phyloP scores from a whole-genome alignment of 768 basidiomycete genomes.

The Mycena albidolilacea region DNA sequence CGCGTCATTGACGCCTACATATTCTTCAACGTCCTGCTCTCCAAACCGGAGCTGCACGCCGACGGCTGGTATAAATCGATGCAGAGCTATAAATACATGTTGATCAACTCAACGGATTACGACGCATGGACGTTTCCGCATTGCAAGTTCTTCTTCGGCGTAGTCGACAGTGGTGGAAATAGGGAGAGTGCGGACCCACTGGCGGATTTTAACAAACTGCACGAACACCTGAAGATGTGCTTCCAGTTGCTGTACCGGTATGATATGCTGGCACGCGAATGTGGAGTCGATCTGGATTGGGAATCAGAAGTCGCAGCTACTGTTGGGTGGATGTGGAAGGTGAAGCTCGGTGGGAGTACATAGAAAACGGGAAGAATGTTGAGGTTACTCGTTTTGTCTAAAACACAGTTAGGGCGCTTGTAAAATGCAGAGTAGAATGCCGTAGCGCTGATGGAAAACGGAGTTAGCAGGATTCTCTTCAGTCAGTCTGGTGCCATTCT shows the following conservation, averaged over 20 bases:
- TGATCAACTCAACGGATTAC: slow-evolving; percentile 44
- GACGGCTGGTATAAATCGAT: slow-evolving; percentile 47
- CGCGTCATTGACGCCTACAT: slow-evolving; percentile 52
- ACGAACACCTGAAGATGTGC: slow-evolving; percentile 53
- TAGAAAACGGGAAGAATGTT: background rate
- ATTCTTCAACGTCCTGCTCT: slow-evolving; percentile 52
- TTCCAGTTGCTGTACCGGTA: slow-evolving; percentile 56
- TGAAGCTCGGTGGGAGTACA: slow-evolving; percentile 1
- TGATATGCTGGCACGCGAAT: slow-evolving; percentile 54
- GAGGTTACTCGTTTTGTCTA: slow-evolving; percentile 29
- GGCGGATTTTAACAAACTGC: slow-evolving; percentile 43
- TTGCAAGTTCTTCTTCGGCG: slow-evolving; percentile 43
- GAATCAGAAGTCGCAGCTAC: slow-evolving; percentile 42
- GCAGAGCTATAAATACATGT: slow-evolving; percentile 35
- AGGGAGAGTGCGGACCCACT: slow-evolving; percentile 26
- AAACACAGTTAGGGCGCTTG: background rate
- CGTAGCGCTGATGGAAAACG: no score
- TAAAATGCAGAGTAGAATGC: background rate
- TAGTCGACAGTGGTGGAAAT: background rate
- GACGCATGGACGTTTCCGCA: slow-evolving; percentile 53
- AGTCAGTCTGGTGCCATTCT: no score
- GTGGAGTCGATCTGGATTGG: slow-evolving; percentile 50
- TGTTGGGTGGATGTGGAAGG: slow-evolving; percentile 6
- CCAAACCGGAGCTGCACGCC: slow-evolving; percentile 47
- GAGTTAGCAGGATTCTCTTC: no score